Percentiles rank a stretch among this genome's conserved stretches.
Conservation (phyloP, 2,329 filamentous ascomycete species). For the Dryadomyces quercivorus region DNA sequence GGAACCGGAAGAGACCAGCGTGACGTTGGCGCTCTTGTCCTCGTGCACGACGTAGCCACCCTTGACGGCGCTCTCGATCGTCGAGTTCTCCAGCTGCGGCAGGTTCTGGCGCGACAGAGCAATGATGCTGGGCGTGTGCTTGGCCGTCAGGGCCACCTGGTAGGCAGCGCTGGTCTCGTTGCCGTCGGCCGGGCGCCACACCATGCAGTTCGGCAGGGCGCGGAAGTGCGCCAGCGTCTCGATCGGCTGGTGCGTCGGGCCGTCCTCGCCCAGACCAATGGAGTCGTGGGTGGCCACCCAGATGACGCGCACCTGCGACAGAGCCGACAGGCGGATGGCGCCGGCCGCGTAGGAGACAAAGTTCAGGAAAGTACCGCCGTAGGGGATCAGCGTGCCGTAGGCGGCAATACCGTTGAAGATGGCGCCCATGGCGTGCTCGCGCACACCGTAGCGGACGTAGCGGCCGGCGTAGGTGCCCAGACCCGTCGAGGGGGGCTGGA, state of each 20-base stretch:
- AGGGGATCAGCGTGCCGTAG: constrained; percentile 91
- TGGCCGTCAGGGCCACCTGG: constrained; percentile 85
- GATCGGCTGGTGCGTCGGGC: constrained; percentile 97
- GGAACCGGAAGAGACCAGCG: constrained; percentile 87
- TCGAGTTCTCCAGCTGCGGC: constrained; percentile 90
- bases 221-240: constrained; percentile 98
- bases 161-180: constrained; percentile 98
- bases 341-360: constrained; percentile 97
- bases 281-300: constrained; percentile 98
- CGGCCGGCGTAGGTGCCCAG: constrained; percentile 80
- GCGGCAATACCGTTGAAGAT: constrained; percentile 92
- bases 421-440: constrained; percentile 84
- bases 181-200: constrained; percentile 96
- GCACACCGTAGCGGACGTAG: constrained; percentile 86
- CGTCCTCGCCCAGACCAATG: constrained; percentile 97
- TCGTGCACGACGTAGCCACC: constrained; percentile 89
- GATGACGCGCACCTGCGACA: constrained; percentile 83
- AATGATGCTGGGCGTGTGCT: constrained; percentile 82
- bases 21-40: constrained; percentile 71
- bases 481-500: constrained; percentile 78
- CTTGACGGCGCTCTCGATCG: constrained; percentile 79
- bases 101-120: constrained; percentile 97
- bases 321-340: constrained; percentile 82
- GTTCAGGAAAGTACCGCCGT: constrained; percentile 95
- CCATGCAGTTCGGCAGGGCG: constrained; percentile 97